Base-by-base conservation (phyloP, 169 alveolate genomes). In the Cryptosporidium baileyi region DNA sequence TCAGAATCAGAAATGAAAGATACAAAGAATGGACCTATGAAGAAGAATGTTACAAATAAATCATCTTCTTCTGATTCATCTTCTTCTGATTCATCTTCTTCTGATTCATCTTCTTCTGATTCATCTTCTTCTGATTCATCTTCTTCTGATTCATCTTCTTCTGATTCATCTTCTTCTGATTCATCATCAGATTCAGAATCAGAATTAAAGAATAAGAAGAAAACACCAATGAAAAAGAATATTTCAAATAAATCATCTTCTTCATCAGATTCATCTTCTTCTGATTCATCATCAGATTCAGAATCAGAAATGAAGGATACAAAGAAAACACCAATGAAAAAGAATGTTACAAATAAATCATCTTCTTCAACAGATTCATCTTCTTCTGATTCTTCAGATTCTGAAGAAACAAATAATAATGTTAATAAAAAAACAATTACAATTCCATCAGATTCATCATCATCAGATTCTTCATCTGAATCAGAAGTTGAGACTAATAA, bases 391-490 rank as follows among this genome's bases (percentile, higher is more conserved):
- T 43, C 60, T 11, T 40, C 61, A 11, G 80, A 17, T 6, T 63
- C 80, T 22, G 80, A 63, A 0, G 19, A 41, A 9, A 13, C 22
- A 38, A 40, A 22, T 38, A 61, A 11, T 15, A 13, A 38, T 5
- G 15, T 24, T 26, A 13, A 11, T 41, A 60, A 32, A 60, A 32
- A 24, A 41, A 41, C 49, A 11, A 9, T 60, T 7, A 9, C 67
- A 4, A 60, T 17, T 2, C 0, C 67, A 26, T 30, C 22, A 11
- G 22, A 60, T 0, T 41, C 49, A 41, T 41, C 49, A 11, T 60
- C 74, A 32, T 60, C 74, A n/a, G 24, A 26, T 36, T 60, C 74
- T 32, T 62, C 80, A 4, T 62, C 80, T 1, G 80, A 62, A 22
- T 62, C 80, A 19, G 80, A 62, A 11, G 60, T 62, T 3, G 57